Evolutionary conservation across 208 protist species (phyloP), one percentile per base, ranked within the genome.

Genomic region (Naegleria lovaniensis): DNA sequence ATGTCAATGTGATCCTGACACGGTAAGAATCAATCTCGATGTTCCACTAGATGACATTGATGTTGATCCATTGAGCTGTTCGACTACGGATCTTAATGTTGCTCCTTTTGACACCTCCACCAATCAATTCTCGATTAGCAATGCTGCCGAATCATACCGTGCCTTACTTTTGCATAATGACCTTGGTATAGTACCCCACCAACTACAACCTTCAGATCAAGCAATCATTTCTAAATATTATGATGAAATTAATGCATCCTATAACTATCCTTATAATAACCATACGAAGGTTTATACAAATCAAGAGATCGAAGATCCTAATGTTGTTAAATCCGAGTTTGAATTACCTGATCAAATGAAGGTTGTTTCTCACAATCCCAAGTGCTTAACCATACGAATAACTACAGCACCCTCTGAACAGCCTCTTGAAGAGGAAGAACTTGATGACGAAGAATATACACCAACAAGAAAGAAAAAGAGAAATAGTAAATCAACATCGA

Each of bases 1-100:
- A 25, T 93, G 92, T 90, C 33, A 67, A 38, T 93, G 92, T 88
- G 52, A 88, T 43, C 16, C 90, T 36, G 90, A 93, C 15, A 93
- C 59, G 48, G 90, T 90, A 36, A 89, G 36, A 22, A 93, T 93
- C 39, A 36, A 91, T 58, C 33, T 93, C 39, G 55, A 90, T 76
- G 33, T 29, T 59, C 2, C 41, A 38, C 5, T 59, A 9, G 67
- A 79, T 38, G 16, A 40, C 33, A 16, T 41, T 41, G 76, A 84
- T 41, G 29, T 5, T 39, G 76, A 84, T 38, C 38, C 29, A 19
- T 16, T 38, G 11, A 16, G 22, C 3, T 4, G 19, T 29, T 29
- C 55, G 19, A 4, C 11, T 67, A 15, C 1, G 0, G 55, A 67
- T 67, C 22, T 15, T 67, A 29, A 67, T 29, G 19, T 67, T 29